These are phyloP conservation scores for Kluyveromyces aestuarii DNA, from an alignment of 805 yeast genomes.

Conservation along the genomic window DNA sequence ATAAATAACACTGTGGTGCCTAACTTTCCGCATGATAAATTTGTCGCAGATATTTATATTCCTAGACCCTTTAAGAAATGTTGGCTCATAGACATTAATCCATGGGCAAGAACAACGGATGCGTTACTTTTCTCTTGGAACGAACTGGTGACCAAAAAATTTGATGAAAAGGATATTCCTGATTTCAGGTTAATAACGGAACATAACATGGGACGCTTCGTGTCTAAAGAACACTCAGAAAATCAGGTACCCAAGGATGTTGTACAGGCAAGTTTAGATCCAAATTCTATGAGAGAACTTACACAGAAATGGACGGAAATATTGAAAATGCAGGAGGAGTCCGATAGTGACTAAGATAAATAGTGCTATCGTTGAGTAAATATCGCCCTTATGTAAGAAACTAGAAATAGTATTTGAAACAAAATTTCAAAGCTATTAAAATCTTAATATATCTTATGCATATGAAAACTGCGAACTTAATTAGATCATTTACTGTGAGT, in stretches of 20 bases:
- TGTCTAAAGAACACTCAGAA: conserved; percentile 75
- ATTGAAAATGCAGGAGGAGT: conserved; percentile 20
- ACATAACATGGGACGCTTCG: conserved; percentile 66
- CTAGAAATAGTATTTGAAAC: no score
- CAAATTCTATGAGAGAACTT: conserved; percentile 60
- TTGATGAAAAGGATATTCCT: conserved; percentile 12
- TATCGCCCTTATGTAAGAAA: no score
- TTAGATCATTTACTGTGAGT: no score
- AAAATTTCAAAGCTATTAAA: no score
- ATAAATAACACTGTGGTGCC: conserved; percentile 39
- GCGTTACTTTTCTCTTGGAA: conserved; percentile 76
- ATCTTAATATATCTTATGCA: no score
- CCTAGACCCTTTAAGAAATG: conserved; percentile 64
- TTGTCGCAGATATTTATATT: conserved; percentile 73
- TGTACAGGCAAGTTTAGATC: conserved; percentile 69
- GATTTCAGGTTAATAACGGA: conserved; percentile 55
- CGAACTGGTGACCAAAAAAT: conserved; percentile 41
- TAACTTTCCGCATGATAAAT: conserved; percentile 45
- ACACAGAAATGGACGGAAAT: conserved; percentile 50
- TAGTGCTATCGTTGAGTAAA: no score
- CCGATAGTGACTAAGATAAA: conserved; percentile 9
- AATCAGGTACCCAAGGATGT: conserved; percentile 88
- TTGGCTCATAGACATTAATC: conserved; percentile 77
- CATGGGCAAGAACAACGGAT: conserved; percentile 73
- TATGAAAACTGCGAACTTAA: no score